phyloP scores from a whole-genome alignment of 2,329 filamentous ascomycete genomes.

The Trichoderma sp. region DNA sequence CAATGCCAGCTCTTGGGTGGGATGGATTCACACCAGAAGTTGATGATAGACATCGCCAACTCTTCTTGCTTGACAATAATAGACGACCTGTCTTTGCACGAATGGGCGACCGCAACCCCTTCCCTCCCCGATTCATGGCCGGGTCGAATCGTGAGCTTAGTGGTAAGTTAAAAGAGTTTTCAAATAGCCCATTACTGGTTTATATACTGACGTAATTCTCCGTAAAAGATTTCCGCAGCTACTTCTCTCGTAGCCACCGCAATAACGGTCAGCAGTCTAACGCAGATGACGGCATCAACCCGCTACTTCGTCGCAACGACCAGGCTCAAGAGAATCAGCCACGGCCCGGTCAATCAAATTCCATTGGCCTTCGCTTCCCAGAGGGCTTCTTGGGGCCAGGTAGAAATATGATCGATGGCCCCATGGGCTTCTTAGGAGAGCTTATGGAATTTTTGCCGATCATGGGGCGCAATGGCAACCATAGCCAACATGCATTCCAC shows the following conservation, averaged over 20 bases:
- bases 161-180: constrained; percentile 37
- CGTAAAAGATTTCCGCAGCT: constrained; percentile 47
- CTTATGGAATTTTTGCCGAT: constrained; percentile 54
- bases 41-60: constrained; percentile 47
- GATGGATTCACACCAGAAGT: constrained; percentile 53
- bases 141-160: constrained; percentile 51
- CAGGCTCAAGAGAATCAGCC: constrained; percentile 45
- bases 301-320: constrained; percentile 68
- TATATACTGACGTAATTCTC: constrained; percentile 9
- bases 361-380: constrained; percentile 53
- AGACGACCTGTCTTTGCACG: constrained; percentile 34
- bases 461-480: constrained; percentile 41
- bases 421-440: constrained; percentile 55
- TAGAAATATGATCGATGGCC: constrained; percentile 44
- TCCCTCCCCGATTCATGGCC: constrained; percentile 57
- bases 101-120: constrained; percentile 52
- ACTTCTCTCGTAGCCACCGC: constrained; percentile 52
- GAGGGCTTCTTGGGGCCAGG: constrained; percentile 43
- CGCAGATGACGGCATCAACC: constrained; percentile 81
- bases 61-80: constrained; percentile 52
- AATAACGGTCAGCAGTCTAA: constrained; percentile 52
- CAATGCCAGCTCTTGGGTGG: constrained; percentile 54
- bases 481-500: constrained; percentile 50
- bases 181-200: background rate
- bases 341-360: constrained; percentile 48